A percentile compares a stretch with the other conserved stretches of the same genome.
Conservation (phyloP, 768 basidiomycete species). For the Tricholoma bakamatsutake region DNA sequence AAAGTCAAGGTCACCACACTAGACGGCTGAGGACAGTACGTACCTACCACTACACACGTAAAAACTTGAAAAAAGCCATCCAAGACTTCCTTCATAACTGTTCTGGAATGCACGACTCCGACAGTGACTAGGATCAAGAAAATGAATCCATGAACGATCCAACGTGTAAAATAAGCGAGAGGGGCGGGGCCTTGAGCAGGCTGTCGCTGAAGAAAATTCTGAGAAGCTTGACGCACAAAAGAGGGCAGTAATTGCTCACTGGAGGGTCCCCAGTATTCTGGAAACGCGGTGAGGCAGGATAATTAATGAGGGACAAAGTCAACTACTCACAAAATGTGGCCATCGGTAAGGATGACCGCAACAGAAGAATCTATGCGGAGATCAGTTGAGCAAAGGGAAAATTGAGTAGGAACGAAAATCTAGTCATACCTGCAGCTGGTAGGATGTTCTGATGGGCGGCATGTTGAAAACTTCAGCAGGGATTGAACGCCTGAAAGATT, state of each 20-base stretch:
- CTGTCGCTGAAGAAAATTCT: not conserved
- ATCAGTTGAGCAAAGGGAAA: not conserved
- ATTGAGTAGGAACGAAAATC: not conserved
- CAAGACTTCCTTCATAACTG: not conserved
- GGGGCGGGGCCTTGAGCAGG: not conserved
- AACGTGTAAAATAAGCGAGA: not conserved
- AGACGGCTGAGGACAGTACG: not conserved
- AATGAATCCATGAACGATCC: not conserved
- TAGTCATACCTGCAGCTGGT: not conserved
- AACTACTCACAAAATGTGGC: not conserved
- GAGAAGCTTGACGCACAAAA: not conserved
- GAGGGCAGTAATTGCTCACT: not conserved
- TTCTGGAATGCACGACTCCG: not conserved
- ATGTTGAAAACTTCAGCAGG: not conserved
- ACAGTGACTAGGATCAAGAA: not conserved
- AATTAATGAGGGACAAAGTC: not conserved
- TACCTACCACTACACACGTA: not conserved
- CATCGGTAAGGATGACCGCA: not conserved
- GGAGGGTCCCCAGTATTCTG: not conserved
- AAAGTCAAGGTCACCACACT: not conserved
- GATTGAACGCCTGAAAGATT: not conserved
- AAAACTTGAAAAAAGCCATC: not conserved
- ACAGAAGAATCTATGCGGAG: not conserved
- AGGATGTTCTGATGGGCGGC: not conserved
- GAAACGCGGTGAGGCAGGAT: not conserved